Conservation (phyloP, 306 rosid species). For the Canavalia ensiformis region DNA sequence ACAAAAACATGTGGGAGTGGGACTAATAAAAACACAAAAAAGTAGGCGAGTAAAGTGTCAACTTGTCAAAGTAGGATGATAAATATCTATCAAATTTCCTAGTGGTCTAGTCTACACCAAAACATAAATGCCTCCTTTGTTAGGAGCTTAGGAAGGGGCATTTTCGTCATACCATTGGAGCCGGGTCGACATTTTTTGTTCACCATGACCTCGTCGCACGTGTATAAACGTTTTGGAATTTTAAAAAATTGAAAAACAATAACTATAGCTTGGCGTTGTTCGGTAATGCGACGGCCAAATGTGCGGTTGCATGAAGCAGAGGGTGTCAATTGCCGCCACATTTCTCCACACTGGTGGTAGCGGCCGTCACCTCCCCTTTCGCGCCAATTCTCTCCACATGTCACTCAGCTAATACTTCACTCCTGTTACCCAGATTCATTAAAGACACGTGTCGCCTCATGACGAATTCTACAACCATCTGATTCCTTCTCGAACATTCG, state of each 20-base stretch:
- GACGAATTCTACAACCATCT: not conserved
- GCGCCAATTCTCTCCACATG: not conserved
- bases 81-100: not conserved
- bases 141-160: not conserved
- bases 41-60: not conserved
- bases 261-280: too few relatives aligned
- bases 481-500: too few relatives aligned
- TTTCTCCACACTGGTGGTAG: conserved; percentile 4
- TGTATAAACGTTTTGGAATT: not conserved
- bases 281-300: conserved; percentile 26
- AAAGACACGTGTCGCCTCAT: not conserved
- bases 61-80: not conserved
- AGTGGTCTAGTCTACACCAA: not conserved
- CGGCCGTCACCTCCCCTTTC: not conserved
- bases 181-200: not conserved
- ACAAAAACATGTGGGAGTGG: too few relatives aligned
- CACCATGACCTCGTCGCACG: not conserved
- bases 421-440: not conserved
- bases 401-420: not conserved
- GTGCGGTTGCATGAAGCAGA: conserved; percentile 52
- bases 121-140: conserved; percentile 27
- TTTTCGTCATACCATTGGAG: not conserved
- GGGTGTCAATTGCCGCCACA: conserved; percentile 27
- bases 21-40: not conserved
- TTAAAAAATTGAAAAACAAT: too few relatives aligned